Conservation (phyloP, 768 basidiomycete species). For the Rhizopogon sp. region DNA sequence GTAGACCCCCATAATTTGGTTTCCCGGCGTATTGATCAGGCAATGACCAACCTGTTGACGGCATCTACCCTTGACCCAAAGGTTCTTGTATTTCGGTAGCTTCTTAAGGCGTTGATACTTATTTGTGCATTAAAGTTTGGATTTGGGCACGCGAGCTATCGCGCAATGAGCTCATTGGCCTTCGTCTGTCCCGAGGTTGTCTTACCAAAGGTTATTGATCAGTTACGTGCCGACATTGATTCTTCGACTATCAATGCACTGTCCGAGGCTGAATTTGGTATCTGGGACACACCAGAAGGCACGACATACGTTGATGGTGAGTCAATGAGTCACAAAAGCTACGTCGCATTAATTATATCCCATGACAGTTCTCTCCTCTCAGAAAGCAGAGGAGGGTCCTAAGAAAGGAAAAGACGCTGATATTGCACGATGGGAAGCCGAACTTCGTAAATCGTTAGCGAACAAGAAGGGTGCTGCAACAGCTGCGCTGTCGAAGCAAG, state of each 20-base stretch:
- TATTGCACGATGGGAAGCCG: constrained; percentile 93
- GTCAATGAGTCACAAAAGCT: not conserved
- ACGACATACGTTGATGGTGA: constrained; percentile 75
- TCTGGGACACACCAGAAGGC: constrained; percentile 87
- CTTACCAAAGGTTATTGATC: constrained; percentile 66
- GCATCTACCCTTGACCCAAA: constrained; percentile 42
- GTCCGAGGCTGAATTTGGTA: constrained; percentile 68
- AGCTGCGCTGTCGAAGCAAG: constrained; percentile 70
- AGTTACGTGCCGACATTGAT: constrained; percentile 63
- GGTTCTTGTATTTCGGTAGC: constrained; percentile 17
- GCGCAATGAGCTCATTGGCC: constrained; percentile 67
- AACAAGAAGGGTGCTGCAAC: constrained; percentile 62
- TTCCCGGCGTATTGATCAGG: constrained; percentile 39
- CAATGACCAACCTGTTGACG: constrained; percentile 46
- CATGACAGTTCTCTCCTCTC: constrained; percentile 53
- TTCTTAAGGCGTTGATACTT: not conserved
- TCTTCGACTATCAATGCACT: constrained; percentile 52
- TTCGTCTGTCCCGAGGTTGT: constrained; percentile 73
- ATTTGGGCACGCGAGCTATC: constrained; percentile 66
- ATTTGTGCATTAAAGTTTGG: constrained; percentile 29
- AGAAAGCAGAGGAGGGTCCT: constrained; percentile 44
- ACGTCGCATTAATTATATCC: not conserved
- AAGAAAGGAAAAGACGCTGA: constrained; percentile 85
- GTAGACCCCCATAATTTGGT: constrained; percentile 65
- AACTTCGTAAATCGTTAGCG: constrained; percentile 81